A percentile compares a stretch with the other conserved stretches of the same genome.
These are phyloP conservation scores for Porodaedalea pini DNA, from an alignment of 1,284 basidiomycete genomes.

Conservation along the genomic window DNA sequence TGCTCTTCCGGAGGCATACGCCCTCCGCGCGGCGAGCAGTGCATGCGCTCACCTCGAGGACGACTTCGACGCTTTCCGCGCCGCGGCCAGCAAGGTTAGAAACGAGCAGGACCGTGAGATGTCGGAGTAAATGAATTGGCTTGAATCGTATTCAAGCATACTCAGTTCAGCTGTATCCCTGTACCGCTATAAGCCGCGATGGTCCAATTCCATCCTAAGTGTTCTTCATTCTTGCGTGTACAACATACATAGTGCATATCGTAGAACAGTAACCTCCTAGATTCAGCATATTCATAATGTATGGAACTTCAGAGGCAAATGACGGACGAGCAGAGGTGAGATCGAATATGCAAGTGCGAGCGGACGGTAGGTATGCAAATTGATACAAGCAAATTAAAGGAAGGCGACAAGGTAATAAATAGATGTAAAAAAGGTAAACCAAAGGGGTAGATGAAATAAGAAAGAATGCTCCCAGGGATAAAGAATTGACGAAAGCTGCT, in stretches of 20 bases:
- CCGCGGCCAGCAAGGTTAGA: background rate
- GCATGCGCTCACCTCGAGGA: conserved; percentile 38
- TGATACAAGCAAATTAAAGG: background rate
- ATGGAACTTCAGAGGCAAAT: no score
- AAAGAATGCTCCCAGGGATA: no score
- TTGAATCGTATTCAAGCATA: background rate
- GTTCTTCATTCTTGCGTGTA: background rate
- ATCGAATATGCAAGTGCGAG: no score
- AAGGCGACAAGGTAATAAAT: background rate
- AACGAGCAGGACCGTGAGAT: background rate
- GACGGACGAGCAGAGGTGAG: no score
- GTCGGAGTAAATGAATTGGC: background rate
- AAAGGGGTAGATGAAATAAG: no score
- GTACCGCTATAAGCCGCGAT: no score
- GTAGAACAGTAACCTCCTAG: no score
- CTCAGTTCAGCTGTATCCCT: background rate
- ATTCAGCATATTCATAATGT: no score
- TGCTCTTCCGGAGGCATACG: conserved; percentile 53
- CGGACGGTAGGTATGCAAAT: background rate
- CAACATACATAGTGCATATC: background rate
- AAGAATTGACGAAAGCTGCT: no score
- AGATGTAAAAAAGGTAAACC: no score
- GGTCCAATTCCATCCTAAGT: no score
- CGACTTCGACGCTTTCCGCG: conserved; percentile 16
- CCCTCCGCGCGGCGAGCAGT: conserved; percentile 45